Base-by-base conservation (phyloP, 2,329 filamentous ascomycete species). In the Neonectria sp. region DNA sequence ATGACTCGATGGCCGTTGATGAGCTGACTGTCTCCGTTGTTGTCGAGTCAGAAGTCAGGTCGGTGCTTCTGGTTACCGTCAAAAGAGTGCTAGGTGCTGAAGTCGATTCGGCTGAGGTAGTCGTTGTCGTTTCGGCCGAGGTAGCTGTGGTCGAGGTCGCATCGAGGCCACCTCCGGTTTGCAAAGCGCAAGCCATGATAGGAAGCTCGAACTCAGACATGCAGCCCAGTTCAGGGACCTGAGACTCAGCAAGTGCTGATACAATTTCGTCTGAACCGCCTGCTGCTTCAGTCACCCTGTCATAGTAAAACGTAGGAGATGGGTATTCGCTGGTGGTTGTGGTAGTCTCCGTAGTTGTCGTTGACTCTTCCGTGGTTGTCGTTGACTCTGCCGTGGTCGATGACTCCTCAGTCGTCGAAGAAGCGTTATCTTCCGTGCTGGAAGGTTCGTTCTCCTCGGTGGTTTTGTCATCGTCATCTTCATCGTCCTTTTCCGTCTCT, bases 171-270 rank as follows among this genome's bases (percentile, higher is more conserved):
- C 48, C 46, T 8, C 57, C 48, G 17, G 46, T 60, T 31, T n/a
- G 29, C 24, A 60, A 6, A 37, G 57, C 31, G 51, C 57, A 60
- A 3, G 46, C 57, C 3, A 48, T 51, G 9, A 43, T 52, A 8
- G 46, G 57, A 43, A 60, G 46, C 48, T 52, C 13, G 35, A 60
- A 60, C 25, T 31, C 57, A 3, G 57, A 51, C 57, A 60, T 43
- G 33, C 57, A 60, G 21, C 46, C 57, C 24, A 60, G 21, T 15
- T 37, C 57, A 33, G 57, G 46, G 11, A 52, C 25, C 12, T 60
- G 46, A 5, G 24, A 40, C 27, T 40, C 57, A 7, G 57, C 57
- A 9, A 60, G 57, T 5, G 29, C 21, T 3, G 48, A 60, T 25
- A 9, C 57, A 5, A 60, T 60, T 4, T 52, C 57, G 31, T 60